Conservation (phyloP, 371 early-diverging fungal species). For the Ordospora pajunii region DNA sequence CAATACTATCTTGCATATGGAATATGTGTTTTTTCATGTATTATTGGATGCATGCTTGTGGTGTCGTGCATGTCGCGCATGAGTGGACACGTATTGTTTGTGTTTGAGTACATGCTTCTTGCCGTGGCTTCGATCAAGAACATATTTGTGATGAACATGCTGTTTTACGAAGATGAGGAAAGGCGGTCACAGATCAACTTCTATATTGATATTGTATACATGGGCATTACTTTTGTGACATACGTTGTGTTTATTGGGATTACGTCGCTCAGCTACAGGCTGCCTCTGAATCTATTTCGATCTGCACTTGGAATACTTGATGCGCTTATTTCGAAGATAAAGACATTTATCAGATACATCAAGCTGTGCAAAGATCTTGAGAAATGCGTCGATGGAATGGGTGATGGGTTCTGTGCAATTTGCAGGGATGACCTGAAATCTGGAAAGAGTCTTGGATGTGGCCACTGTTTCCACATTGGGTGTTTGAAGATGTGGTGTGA, state of each 20-base stretch:
- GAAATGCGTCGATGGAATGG: slow-evolving; percentile 30
- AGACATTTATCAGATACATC: slow-evolving; percentile 29
- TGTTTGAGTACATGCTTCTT: slow-evolving; percentile 51
- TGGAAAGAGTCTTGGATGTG: slow-evolving; percentile 80
- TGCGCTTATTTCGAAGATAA: slow-evolving; percentile 34
- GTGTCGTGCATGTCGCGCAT: slow-evolving; percentile 4
- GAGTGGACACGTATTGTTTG: slow-evolving; percentile 43
- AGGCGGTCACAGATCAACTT: slow-evolving; percentile 15
- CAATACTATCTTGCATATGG: not conserved
- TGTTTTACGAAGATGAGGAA: not conserved
- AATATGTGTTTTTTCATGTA: not conserved
- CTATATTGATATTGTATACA: slow-evolving; percentile 44
- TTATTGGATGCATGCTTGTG: not conserved
- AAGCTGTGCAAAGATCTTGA: slow-evolving; percentile 43
- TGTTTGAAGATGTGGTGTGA: slow-evolving; percentile 94
- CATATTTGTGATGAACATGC: not conserved
- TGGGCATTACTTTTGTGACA: slow-evolving; percentile 22
- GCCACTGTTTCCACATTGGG: slow-evolving; percentile 88
- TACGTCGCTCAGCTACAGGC: slow-evolving; percentile 40
- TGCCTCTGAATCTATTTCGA: slow-evolving; percentile 52
- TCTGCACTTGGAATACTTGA: slow-evolving; percentile 35
- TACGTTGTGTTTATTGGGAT: slow-evolving; percentile 47
- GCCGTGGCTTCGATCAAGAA: slow-evolving; percentile 39
- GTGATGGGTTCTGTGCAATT: slow-evolving; percentile 52
- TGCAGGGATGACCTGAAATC: slow-evolving; percentile 56